phyloP scores from a whole-genome alignment of 2,329 filamentous ascomycete species.

The Colletotrichum godetiae region DNA sequence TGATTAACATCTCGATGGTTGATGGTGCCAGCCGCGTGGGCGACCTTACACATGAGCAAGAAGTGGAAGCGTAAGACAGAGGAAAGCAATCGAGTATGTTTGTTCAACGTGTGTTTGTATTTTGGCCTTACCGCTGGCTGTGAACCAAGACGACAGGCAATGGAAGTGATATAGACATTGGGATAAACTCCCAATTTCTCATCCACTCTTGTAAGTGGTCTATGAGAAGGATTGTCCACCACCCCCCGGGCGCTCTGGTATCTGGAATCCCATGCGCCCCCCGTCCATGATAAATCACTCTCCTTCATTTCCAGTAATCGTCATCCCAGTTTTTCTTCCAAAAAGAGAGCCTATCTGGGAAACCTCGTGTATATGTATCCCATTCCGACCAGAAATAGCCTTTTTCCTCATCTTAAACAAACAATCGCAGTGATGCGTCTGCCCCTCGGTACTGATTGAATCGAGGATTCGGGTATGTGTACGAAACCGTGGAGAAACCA shows the following conservation, averaged over 20 bases:
- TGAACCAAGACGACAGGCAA: not conserved
- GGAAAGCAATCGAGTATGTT: not conserved
- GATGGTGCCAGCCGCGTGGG: too few relatives aligned
- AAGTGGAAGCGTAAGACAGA: too few relatives aligned
- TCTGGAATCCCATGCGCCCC: not conserved
- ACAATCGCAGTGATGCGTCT: constrained; percentile 28
- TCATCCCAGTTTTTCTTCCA: not conserved
- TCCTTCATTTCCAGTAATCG: not conserved
- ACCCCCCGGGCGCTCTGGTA: too few relatives aligned
- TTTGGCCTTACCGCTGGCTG: not conserved
- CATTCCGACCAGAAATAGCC: not conserved
- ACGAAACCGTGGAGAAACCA: constrained; percentile 23
- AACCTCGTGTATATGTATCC: constrained; percentile 10
- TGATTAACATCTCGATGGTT: not conserved
- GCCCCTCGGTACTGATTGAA: constrained; percentile 25
- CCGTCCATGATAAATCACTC: not conserved
- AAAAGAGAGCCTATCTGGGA: not conserved
- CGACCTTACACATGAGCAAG: too few relatives aligned
- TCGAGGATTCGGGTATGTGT: constrained; percentile 34
- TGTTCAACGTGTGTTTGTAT: not conserved
- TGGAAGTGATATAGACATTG: too few relatives aligned
- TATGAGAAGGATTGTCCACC: not conserved
- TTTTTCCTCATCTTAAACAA: not conserved
- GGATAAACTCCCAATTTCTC: not conserved
- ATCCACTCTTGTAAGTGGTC: not conserved